A percentile compares a stretch with the other conserved stretches of the same genome.
Conservation (phyloP, 2,329 filamentous ascomycete species). For the Fusarium domesticum region DNA sequence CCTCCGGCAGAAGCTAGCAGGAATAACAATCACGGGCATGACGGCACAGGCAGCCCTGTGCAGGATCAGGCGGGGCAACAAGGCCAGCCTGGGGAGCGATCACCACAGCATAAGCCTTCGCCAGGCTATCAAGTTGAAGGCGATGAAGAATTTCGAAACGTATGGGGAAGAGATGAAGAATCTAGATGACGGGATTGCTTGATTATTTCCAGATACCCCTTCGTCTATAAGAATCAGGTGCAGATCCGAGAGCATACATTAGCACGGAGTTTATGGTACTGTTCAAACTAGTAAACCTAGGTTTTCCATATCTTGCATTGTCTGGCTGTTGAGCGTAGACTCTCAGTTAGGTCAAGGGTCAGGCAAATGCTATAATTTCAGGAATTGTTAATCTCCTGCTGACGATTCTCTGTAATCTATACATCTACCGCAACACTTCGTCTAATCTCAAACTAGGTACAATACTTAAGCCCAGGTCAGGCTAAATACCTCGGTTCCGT, state of each 20-base stretch:
- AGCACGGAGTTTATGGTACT: slow-evolving; percentile 42
- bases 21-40: slow-evolving; percentile 6
- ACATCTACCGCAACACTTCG: no score
- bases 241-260: slow-evolving; percentile 11
- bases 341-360: neutral
- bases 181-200: slow-evolving; percentile 19
- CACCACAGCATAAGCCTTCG: slow-evolving; percentile 10
- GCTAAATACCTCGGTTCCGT: slow-evolving; percentile 42
- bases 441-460: no score
- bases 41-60: slow-evolving; percentile 20
- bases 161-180: slow-evolving; percentile 38
- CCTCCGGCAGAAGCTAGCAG: slow-evolving; percentile 16
- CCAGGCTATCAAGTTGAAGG: slow-evolving; percentile 34
- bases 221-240: slow-evolving; percentile 7
- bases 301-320: no score
- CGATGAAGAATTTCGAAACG: slow-evolving; percentile 45
- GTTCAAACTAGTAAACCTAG: no score
- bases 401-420: no score
- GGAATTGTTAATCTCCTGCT: neutral
- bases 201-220: slow-evolving; percentile 18
- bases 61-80: slow-evolving; percentile 19
- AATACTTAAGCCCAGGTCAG: slow-evolving; percentile 37
- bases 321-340: neutral
- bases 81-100: slow-evolving; percentile 6
- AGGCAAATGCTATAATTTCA: no score